These are phyloP conservation scores for Sclerotiophoma versabilis DNA, from an alignment of 2,329 filamentous ascomycete species.

Conservation along the genomic window DNA sequence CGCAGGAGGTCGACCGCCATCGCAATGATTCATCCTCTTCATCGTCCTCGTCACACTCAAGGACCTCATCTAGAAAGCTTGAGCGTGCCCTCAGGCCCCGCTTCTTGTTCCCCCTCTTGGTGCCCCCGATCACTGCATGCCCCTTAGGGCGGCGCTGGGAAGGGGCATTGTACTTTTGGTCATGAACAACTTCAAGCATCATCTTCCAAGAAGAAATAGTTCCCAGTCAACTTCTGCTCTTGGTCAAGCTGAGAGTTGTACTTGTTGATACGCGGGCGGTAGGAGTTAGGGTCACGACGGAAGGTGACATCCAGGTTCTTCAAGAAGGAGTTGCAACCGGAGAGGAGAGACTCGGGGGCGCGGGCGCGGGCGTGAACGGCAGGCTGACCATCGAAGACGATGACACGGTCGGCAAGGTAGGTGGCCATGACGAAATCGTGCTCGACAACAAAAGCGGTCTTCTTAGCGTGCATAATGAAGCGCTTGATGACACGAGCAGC, in stretches of 20 bases:
- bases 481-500: conserved; percentile 98
- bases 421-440: conserved; percentile 99
- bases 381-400: conserved; percentile 95
- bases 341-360: conserved; percentile 87
- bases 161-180: conserved; percentile 52
- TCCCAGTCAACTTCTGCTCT: conserved; percentile 92
- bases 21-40: conserved; percentile 65
- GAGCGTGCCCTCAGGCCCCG: conserved; percentile 37
- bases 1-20: conserved; percentile 72
- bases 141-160: conserved; percentile 46
- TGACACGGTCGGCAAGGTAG: conserved; percentile 88
- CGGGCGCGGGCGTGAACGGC: conserved; percentile 89
- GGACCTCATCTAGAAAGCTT: conserved; percentile 60
- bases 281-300: conserved; percentile 96
- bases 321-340: conserved; percentile 95
- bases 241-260: conserved; percentile 93
- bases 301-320: conserved; percentile 98
- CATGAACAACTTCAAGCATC: conserved; percentile 72
- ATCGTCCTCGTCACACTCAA: conserved; percentile 66
- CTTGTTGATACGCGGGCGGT: conserved; percentile 98
- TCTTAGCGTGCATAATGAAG: conserved; percentile 99
- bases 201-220: conserved; percentile 98
- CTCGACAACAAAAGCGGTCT: conserved; percentile 98
- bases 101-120: conserved; percentile 48
- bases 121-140: conserved; percentile 52